A percentile compares a stretch with the other conserved stretches of the same genome.
Evolutionary conservation across 1,284 basidiomycete genomes (phyloP).

Genomic region (Ceratobasidium sp.): DNA sequence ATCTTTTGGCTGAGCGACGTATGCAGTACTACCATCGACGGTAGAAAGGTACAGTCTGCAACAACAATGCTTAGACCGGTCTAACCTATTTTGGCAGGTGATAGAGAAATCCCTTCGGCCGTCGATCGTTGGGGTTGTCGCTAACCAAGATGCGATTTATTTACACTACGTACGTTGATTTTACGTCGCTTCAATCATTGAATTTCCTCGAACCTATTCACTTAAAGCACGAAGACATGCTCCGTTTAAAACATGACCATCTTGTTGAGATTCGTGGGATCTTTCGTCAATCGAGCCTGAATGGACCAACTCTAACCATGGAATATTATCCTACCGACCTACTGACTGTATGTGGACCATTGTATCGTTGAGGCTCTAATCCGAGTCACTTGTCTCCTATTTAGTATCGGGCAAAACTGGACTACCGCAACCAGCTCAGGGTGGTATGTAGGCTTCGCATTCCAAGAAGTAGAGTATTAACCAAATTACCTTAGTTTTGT

Average conservation of each 20-base stretch:
- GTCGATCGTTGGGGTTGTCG: not conserved
- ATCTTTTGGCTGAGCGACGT: not conserved
- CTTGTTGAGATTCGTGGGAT: slow-evolving; percentile 11
- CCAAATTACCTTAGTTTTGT: not conserved
- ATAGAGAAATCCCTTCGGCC: slow-evolving; percentile 3
- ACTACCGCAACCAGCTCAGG: slow-evolving; percentile 19
- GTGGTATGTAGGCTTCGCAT: not conserved
- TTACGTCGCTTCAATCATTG: no score
- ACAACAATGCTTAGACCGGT: not conserved
- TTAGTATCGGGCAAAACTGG: slow-evolving; percentile 17
- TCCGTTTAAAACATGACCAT: slow-evolving; percentile 13
- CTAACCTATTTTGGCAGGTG: slow-evolving; percentile 2
- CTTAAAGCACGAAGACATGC: slow-evolving; percentile 4
- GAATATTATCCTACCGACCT: slow-evolving; percentile 20
- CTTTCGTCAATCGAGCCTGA: not conserved
- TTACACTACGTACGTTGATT: slow-evolving; percentile 12
- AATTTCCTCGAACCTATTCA: not conserved
- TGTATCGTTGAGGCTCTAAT: not conserved
- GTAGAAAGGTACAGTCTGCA: not conserved
- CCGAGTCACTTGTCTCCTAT: not conserved
- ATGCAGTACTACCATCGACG: not conserved
- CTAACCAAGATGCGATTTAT: not conserved
- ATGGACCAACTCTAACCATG: not conserved
- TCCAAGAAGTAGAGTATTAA: not conserved
- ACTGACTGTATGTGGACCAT: slow-evolving; percentile 5